Percentiles rank a stretch among this genome's conserved stretches.
Evolutionary conservation across 306 rosid genomes (phyloP).

Genomic region (Cicer arietinum): DNA sequence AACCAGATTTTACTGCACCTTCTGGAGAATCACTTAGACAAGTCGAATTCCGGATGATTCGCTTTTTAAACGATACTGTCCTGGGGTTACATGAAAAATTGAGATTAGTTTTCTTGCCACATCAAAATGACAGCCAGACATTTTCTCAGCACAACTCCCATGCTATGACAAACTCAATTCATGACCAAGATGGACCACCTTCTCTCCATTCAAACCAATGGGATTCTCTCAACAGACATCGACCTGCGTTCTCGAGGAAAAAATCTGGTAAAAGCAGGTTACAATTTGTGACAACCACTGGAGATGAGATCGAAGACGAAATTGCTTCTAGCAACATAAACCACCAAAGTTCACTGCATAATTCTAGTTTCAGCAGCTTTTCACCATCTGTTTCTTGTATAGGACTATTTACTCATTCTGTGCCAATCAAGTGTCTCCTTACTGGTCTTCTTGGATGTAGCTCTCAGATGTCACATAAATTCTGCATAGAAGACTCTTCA

Average conservation of each 20-base stretch:
- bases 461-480: conserved; percentile 76
- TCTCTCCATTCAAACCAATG: conserved; percentile 63
- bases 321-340: conserved; percentile 61
- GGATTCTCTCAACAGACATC: conserved; percentile 74
- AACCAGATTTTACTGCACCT: conserved; percentile 93
- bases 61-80: conserved; percentile 74
- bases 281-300: conserved; percentile 80
- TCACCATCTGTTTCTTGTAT: conserved; percentile 63
- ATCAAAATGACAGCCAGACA: conserved; percentile 67
- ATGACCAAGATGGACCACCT: conserved; percentile 70
- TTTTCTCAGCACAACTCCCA: conserved; percentile 68
- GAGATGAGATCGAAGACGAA: conserved; percentile 78
- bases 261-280: conserved; percentile 95
- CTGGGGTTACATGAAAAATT: conserved; percentile 79
- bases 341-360: conserved; percentile 67
- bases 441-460: conserved; percentile 93
- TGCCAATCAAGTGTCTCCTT: conserved; percentile 90
- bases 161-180: conserved; percentile 64
- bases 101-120: conserved; percentile 60
- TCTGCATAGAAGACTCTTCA: conserved; percentile 93
- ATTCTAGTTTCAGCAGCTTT: conserved; percentile 61
- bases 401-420: conserved; percentile 86
- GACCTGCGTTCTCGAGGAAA: conserved; percentile 74
- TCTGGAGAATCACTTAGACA: conserved; percentile 95
- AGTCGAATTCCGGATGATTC: conserved; percentile 88